A percentile compares a stretch with the other conserved stretches of the same genome.
These are phyloP conservation scores for Carpinus fangiana DNA, from an alignment of 306 rosid species.

Conservation along the genomic window DNA sequence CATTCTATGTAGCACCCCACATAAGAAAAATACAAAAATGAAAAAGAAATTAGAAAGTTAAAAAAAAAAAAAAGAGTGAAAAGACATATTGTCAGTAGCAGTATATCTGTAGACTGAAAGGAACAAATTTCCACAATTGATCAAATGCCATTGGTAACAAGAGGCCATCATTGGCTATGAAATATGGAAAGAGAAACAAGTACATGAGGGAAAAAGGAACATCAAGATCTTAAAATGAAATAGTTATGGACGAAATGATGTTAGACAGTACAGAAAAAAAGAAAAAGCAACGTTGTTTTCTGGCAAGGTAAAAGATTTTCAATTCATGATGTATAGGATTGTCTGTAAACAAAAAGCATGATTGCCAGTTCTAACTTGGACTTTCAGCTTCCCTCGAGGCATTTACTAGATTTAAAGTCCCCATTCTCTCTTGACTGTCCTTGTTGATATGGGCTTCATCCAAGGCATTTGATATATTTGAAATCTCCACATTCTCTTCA, in stretches of 20 bases:
- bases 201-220: background rate
- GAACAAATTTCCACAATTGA: background rate
- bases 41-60: too few species aligned
- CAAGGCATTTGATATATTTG: background rate
- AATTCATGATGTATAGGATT: background rate
- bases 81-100: background rate
- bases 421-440: slow-evolving; percentile 4
- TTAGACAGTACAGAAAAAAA: background rate
- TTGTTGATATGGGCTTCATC: background rate
- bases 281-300: background rate
- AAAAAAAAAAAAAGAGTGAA: background rate
- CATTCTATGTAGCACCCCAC: too few species aligned
- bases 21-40: too few species aligned
- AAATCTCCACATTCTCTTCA: background rate
- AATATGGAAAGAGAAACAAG: background rate
- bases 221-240: background rate
- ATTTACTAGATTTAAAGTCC: background rate
- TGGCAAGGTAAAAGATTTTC: background rate
- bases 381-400: background rate
- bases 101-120: background rate
- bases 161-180: background rate
- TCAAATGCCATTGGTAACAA: background rate
- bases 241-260: background rate
- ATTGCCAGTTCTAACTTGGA: background rate
- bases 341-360: background rate